phyloP scores from a whole-genome alignment of 306 rosid species.

The Pyrus pyrifolia region DNA sequence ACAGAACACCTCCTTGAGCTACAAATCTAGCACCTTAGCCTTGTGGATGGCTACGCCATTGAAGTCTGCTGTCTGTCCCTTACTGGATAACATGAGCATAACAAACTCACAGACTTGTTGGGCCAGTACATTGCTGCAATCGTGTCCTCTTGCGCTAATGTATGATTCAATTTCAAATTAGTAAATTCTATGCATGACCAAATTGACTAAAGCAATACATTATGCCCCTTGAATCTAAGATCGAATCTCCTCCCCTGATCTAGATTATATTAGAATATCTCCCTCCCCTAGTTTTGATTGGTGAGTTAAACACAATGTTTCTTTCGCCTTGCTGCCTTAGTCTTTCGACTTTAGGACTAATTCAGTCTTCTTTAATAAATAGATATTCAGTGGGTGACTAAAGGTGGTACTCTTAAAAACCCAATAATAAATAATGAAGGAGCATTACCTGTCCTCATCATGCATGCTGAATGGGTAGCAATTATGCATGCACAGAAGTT shows the following conservation, averaged over 20 bases:
- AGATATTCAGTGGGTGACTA: not conserved
- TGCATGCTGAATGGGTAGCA: slow-evolving; percentile 47
- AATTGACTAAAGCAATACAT: not conserved
- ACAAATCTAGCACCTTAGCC: too few relatives aligned
- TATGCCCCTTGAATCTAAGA: not conserved
- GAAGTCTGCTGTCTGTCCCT: too few relatives aligned
- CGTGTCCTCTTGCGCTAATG: not conserved
- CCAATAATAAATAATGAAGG: not conserved
- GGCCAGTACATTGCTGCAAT: not conserved
- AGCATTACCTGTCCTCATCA: slow-evolving; percentile 13
- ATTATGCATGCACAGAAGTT: not conserved
- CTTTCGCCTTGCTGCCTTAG: too few relatives aligned
- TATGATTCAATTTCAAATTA: too few relatives aligned
- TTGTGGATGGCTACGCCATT: too few relatives aligned
- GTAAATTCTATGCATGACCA: too few relatives aligned
- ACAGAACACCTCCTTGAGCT: too few relatives aligned
- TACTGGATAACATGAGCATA: not conserved
- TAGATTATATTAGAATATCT: not conserved
- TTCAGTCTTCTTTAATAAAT: too few relatives aligned
- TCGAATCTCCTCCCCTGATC: not conserved
- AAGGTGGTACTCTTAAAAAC: not conserved
- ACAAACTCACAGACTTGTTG: not conserved
- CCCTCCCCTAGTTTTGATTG: not conserved
- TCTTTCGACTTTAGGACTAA: too few relatives aligned
- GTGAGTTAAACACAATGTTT: not conserved